A percentile compares a stretch with the other conserved stretches of the same genome.
Conservation (phyloP, 2,329 filamentous ascomycete genomes). For the Microcyclosporella mali region DNA sequence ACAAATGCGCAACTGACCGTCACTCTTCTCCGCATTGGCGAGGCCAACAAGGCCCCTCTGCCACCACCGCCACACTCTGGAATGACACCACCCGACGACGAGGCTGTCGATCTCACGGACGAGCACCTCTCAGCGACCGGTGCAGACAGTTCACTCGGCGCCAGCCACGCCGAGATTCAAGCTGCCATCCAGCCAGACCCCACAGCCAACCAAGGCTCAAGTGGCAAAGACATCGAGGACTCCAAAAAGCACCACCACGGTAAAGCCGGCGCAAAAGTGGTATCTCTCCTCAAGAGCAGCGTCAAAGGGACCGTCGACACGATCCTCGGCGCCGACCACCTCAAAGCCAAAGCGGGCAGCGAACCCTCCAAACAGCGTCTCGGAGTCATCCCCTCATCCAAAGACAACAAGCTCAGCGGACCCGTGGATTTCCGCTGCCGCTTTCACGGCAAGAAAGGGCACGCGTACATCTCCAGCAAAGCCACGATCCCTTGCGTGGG, state of each 20-base stretch:
- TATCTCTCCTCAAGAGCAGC: slow-evolving; percentile 62
- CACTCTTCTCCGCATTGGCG: slow-evolving; percentile 73
- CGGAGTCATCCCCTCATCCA: slow-evolving; percentile 55
- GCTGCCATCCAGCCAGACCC: slow-evolving; percentile 49
- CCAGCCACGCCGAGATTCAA: slow-evolving; percentile 59
- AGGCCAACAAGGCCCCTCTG: slow-evolving; percentile 71
- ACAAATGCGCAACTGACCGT: slow-evolving; percentile 80
- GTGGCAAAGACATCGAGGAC: slow-evolving; percentile 49
- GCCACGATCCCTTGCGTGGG: slow-evolving; percentile 63
- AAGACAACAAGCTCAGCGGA: slow-evolving; percentile 47
- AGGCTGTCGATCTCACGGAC: slow-evolving; percentile 46
- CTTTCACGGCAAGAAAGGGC: slow-evolving; percentile 64
- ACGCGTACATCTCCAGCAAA: slow-evolving; percentile 62
- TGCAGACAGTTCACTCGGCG: slow-evolving; percentile 53
- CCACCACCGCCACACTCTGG: slow-evolving; percentile 51
- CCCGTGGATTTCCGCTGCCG: slow-evolving; percentile 72
- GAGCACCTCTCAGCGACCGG: slow-evolving; percentile 48
- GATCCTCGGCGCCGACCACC: slow-evolving; percentile 62
- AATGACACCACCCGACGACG: slow-evolving; percentile 41
- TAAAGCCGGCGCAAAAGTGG: slow-evolving; percentile 45
- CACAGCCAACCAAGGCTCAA: slow-evolving; percentile 42
- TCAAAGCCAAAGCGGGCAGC: slow-evolving; percentile 59
- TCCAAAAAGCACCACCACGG: slow-evolving; percentile 45
- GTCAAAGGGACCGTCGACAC: slow-evolving; percentile 68
- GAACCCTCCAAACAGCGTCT: slow-evolving; percentile 62